Percentiles rank a stretch among this genome's conserved stretches.
Evolutionary conservation across 106 monocot genomes (phyloP).

Genomic region (Gastrodia elata): DNA sequence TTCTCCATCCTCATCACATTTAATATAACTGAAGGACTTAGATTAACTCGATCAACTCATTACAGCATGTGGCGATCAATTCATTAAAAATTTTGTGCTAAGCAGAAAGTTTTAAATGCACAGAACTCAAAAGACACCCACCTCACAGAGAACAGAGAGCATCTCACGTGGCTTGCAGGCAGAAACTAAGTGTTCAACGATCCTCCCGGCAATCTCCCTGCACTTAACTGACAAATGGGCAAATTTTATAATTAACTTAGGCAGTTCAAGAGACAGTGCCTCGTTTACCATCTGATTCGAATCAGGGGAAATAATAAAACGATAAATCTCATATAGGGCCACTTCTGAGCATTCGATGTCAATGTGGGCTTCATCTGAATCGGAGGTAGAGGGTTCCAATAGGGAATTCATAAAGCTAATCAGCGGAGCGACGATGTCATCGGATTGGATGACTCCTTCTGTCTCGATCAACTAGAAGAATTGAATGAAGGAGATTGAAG

Average conservation of each 20-base stretch:
- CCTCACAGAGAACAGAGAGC: conserved; percentile 77
- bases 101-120: background rate
- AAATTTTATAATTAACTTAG: conserved; percentile 54
- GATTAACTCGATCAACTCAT: too few species aligned
- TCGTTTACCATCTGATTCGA: conserved; percentile 67
- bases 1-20: too few species aligned
- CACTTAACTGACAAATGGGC: conserved; percentile 47
- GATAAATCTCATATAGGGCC: conserved; percentile 41
- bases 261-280: conserved; percentile 53
- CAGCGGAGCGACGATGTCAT: conserved; percentile 27
- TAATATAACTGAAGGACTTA: too few species aligned
- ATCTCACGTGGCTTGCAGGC: conserved; percentile 71
- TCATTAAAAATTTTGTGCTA: background rate
- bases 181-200: conserved; percentile 46
- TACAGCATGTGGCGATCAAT: background rate
- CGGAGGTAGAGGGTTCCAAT: conserved; percentile 17
- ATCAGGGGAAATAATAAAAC: conserved; percentile 37
- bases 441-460: conserved; percentile 25
- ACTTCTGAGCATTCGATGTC: conserved; percentile 10
- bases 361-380: conserved; percentile 8
- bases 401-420: conserved; percentile 34
- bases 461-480: conserved; percentile 13
- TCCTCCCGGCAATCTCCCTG: conserved; percentile 22
- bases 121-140: conserved; percentile 3
- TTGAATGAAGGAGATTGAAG: background rate